Evolutionary conservation across 208 protist species (phyloP).

Genomic region (Acanthamoeba culbertsoni): DNA sequence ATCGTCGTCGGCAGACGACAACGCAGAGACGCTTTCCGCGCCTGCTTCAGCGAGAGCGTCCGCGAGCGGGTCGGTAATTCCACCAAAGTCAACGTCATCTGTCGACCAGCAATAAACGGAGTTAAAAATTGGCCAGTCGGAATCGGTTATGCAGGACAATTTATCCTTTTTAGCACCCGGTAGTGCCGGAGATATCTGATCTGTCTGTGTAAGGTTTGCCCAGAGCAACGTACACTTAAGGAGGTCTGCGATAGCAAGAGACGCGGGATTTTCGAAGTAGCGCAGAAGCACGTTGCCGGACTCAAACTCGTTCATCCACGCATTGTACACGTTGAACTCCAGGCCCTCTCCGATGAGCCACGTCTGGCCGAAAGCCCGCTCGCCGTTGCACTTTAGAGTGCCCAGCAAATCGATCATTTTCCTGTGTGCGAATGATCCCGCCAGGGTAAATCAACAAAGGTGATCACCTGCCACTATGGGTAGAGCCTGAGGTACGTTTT

Average conservation of each 20-base stretch:
- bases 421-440: neutral
- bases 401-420: neutral
- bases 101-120: neutral
- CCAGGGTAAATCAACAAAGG: neutral
- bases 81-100: constrained; percentile 40
- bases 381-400: neutral
- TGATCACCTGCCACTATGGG: neutral
- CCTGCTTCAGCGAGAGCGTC: neutral
- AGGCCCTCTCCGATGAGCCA: constrained; percentile 26
- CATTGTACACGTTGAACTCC: neutral
- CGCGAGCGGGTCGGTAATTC: neutral
- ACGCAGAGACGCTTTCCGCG: neutral
- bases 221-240: neutral
- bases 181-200: too few species aligned
- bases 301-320: neutral
- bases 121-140: too few species aligned
- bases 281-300: neutral
- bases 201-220: too few species aligned
- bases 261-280: neutral
- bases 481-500: neutral
- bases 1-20: too few species aligned
- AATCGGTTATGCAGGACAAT: too few species aligned
- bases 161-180: too few species aligned
- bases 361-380: neutral
- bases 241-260: neutral